These are phyloP conservation scores for Trichoderma hamatum DNA, from an alignment of 2,329 filamentous ascomycete genomes.

Conservation along the genomic window DNA sequence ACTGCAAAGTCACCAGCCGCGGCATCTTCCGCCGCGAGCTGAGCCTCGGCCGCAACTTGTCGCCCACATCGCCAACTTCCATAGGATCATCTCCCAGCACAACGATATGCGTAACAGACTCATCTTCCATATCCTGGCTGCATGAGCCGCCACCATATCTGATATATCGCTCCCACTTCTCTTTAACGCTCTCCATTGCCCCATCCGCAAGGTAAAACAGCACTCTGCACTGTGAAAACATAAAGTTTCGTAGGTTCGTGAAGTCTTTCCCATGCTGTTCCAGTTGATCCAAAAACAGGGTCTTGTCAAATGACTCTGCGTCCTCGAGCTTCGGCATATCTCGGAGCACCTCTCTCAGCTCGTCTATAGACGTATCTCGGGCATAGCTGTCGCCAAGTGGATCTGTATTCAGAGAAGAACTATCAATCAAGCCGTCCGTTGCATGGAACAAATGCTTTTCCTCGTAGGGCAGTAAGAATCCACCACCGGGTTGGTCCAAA, in stretches of 20 bases:
- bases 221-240: slow-evolving; percentile 55
- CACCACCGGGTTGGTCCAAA: slow-evolving; percentile 59
- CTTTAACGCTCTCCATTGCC: slow-evolving; percentile 40
- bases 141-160: slow-evolving; percentile 70
- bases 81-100: slow-evolving; percentile 49
- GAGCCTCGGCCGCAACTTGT: slow-evolving; percentile 50
- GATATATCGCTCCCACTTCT: slow-evolving; percentile 59
- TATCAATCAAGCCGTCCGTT: slow-evolving; percentile 56
- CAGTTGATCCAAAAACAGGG: slow-evolving; percentile 57
- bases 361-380: slow-evolving; percentile 65
- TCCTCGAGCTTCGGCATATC: slow-evolving; percentile 56
- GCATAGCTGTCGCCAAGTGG: slow-evolving; percentile 81
- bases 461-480: slow-evolving; percentile 66
- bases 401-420: slow-evolving; percentile 68
- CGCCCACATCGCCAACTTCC: slow-evolving; percentile 43
- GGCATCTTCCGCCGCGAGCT: slow-evolving; percentile 59
- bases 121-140: slow-evolving; percentile 53
- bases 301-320: slow-evolving; percentile 46
- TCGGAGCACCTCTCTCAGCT: slow-evolving; percentile 58
- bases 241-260: slow-evolving; percentile 51
- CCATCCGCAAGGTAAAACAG: slow-evolving; percentile 43
- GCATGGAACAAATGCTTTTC: slow-evolving; percentile 72
- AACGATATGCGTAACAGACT: slow-evolving; percentile 72
- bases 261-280: slow-evolving; percentile 59
- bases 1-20: slow-evolving; percentile 67